Evolutionary conservation across 1,139 yeast genomes (phyloP), one percentile per base, ranked within the genome.

Genomic region (Candida gigantensis): DNA sequence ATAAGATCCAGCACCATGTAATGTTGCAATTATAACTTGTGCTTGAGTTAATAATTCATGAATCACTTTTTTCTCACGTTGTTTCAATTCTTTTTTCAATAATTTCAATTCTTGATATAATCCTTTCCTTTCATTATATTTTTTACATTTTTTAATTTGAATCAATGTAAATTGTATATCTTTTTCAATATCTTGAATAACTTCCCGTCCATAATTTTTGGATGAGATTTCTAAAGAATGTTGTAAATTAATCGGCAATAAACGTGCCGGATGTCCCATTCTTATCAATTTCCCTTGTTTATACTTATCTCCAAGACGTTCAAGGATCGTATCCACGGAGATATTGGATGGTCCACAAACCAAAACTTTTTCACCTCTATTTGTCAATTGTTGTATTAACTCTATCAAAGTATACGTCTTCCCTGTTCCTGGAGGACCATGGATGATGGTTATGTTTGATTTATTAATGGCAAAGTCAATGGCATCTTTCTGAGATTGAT

Each of bases 261-360:
- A 66, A 42, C 97, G 72, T 0, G 97, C 96, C 0, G 97, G 97
- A 55, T 92, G 97, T 0, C 98, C 98, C 28, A 92, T 74, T 54
- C 98, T 71, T 5, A 92, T 68, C 18, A 92, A 61, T 17, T 43
- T 41, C 21, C 45, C 46, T 21, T 43, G 41, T 30, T 45, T 51
- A 30, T 50, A 47, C 41, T 48, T 58, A 36, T 49, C 51, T n/a
- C 81, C 72, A 17, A 90, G 60, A 42, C 97, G 67, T 55, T 90
- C 97, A 34, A 89, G 61, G 20, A 92, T 85, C 0, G 95, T 92
- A 58, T 92, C 97, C 1, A 89, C 96, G 0, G 97, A 81, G n/a
- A 89, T 83, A 55, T 92, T 92, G 0, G 97, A 90, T 0, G 97
- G 96, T 0, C 97, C 97, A 62, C 97, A 90, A 0, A 92, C 94